phyloP scores from a whole-genome alignment of 164 flowering plant species.

The Aristolochia contorta region DNA sequence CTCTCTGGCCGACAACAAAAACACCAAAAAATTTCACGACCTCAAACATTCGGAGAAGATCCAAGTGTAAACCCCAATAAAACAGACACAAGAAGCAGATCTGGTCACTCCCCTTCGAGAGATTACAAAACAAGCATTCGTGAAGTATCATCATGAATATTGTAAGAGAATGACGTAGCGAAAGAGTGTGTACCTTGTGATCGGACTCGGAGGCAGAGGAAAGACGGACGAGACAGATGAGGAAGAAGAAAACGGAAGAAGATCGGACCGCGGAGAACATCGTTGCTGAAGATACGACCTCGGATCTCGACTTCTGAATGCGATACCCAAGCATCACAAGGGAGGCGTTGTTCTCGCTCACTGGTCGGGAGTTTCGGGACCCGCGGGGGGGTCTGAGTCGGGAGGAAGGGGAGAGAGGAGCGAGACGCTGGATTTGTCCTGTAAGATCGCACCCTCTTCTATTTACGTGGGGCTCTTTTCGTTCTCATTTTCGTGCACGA shows the following conservation, averaged over 20 bases:
- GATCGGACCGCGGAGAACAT: constrained; percentile 41
- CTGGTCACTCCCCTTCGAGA: not conserved
- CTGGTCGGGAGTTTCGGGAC: not conserved
- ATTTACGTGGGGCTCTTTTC: no score
- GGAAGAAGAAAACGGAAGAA: constrained; percentile 8
- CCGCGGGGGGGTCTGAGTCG: not conserved
- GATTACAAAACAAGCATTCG: no score
- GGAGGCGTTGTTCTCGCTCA: not conserved
- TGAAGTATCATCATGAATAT: no score
- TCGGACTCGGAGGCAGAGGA: constrained; percentile 52
- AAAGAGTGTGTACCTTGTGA: constrained; percentile 42
- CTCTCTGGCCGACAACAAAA: no score
- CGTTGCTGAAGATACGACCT: constrained; percentile 5
- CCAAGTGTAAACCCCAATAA: no score
- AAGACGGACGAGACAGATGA: constrained; percentile 18
- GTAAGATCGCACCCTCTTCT: no score
- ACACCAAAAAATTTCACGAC: no score
- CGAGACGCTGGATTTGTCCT: not conserved
- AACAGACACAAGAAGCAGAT: no score
- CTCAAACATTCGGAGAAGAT: no score
- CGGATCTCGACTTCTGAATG: not conserved
- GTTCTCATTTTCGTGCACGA: no score
- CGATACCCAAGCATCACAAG: no score
- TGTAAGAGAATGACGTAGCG: not conserved
- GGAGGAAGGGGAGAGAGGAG: not conserved